Evolutionary conservation across 2,329 filamentous ascomycete genomes (phyloP), one percentile per base, ranked within the genome.

Genomic region (Dactylonectria estremocensis): DNA sequence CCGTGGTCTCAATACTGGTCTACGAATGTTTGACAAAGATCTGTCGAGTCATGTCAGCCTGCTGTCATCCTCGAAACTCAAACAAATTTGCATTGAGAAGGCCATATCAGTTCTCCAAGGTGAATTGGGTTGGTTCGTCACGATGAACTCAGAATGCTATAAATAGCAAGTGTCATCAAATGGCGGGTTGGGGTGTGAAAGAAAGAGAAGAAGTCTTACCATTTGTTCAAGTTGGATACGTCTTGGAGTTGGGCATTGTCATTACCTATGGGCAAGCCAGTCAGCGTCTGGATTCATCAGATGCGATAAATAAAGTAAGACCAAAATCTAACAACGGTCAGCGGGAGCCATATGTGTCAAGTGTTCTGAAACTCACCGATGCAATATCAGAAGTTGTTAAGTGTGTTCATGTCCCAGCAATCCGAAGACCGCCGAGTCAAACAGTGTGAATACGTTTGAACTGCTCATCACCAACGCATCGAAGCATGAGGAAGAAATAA

Each of bases 41-140:
- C 62, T 65, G 31, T 57, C 16, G 18, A 61, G 57, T 18, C 10
- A 37, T 43, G 53, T 69, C 62, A 52, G 58, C 57, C 31, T 55
- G 57, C 53, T 43, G 48, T 58, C 35, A 45, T 18, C 8, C 14
- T 11, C 45, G 24, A 56, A 31, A 24, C 24, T 61, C 43, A 35
- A 56, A 69, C 7, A 65, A 65, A 67, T 59, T 24, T 16, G 20
- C 18, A 40, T 5, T 43, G 60, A 61, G 52, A 63, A 68, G 69
- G 72, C 72, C 72, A 77, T 70, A 78, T 89, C 87, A 89, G 87
- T 89, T 89, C 87, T 89, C 87, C 87, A 89, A 89, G 87, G 86
- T 89, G 87, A 88, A 85, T 79, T 76, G 77, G 74, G 50, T 53
- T 79, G 78, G 78, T 85, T 89, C 86, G 79, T 88, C 87, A 89